These are phyloP conservation scores for Termitomyces sp. DNA, from an alignment of 768 basidiomycete genomes.

Conservation along the genomic window DNA sequence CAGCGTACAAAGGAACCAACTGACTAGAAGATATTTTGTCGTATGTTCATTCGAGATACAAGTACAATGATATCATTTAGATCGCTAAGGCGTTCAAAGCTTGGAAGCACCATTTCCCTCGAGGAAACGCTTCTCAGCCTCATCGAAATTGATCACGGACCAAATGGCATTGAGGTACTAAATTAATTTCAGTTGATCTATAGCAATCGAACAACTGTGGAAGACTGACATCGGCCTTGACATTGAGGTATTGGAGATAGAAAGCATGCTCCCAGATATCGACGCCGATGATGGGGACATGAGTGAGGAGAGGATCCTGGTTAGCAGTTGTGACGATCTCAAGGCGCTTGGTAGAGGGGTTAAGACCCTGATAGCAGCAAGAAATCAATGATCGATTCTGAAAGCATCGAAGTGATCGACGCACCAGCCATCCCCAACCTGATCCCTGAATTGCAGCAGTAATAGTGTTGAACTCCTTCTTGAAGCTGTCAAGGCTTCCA, in stretches of 20 bases:
- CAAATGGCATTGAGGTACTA: slow-evolving; percentile 88
- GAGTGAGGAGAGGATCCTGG: slow-evolving; percentile 85
- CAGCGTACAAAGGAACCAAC: background rate
- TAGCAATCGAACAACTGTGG: background rate
- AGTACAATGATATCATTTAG: background rate
- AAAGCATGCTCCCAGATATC: slow-evolving; percentile 97
- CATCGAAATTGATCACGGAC: slow-evolving; percentile 87
- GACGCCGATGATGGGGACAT: slow-evolving; percentile 82
- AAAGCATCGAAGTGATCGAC: slow-evolving; percentile 22
- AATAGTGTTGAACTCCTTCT: slow-evolving; percentile 78
- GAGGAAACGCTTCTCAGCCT: slow-evolving; percentile 55
- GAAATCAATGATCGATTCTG: background rate
- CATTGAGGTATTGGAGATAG: slow-evolving; percentile 95
- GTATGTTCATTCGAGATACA: background rate
- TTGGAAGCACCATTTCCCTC: slow-evolving; percentile 19
- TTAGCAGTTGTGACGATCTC: slow-evolving; percentile 91
- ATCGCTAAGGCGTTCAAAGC: slow-evolving; percentile 11
- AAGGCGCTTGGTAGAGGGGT: slow-evolving; percentile 60
- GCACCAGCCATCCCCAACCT: slow-evolving; percentile 95
- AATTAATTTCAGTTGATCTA: background rate
- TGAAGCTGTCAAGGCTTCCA: slow-evolving; percentile 65
- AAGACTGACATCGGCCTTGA: slow-evolving; percentile 79
- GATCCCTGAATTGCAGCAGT: slow-evolving; percentile 88
- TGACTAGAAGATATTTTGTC: background rate
- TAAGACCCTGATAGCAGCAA: slow-evolving; percentile 48